Percentiles rank a stretch among this genome's conserved stretches.
Conservation (phyloP, 305 asterid species). For the Solanum hybrid region DNA sequence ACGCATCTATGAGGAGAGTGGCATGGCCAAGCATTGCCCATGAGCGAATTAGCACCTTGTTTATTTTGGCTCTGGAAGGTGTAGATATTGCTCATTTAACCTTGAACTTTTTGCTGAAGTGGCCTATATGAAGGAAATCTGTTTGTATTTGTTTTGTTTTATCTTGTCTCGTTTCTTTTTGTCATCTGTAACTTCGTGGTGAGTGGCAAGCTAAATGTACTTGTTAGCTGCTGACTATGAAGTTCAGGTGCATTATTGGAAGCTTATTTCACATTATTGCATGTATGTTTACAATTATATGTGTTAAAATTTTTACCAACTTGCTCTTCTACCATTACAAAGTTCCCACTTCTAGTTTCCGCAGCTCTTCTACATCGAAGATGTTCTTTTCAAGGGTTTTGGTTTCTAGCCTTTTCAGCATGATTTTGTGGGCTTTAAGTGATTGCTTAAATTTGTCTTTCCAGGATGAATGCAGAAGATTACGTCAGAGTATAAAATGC, state of each 20-base stretch:
- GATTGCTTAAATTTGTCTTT: slow-evolving; percentile 11
- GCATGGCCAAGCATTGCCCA: not conserved
- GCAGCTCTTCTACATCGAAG: not conserved
- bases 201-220: not conserved
- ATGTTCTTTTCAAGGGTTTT: not conserved
- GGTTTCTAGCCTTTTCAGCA: not conserved
- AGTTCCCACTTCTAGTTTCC: not conserved
- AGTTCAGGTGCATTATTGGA: not conserved
- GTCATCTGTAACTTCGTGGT: not conserved
- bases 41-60: not conserved
- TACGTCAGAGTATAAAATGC: slow-evolving; percentile 74
- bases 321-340: not conserved
- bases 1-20: not conserved
- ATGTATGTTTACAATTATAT: not conserved
- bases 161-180: not conserved
- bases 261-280: not conserved
- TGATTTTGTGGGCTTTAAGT: slow-evolving; percentile 3
- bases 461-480: slow-evolving; percentile 79
- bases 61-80: not conserved
- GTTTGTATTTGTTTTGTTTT: not conserved
- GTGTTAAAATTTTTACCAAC: not conserved
- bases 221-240: not conserved
- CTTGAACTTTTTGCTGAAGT: not conserved
- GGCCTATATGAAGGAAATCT: not conserved
- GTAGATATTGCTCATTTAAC: not conserved